Evolutionary conservation across 805 yeast genomes (phyloP).

Genomic region (Candida xiaguanensis): DNA sequence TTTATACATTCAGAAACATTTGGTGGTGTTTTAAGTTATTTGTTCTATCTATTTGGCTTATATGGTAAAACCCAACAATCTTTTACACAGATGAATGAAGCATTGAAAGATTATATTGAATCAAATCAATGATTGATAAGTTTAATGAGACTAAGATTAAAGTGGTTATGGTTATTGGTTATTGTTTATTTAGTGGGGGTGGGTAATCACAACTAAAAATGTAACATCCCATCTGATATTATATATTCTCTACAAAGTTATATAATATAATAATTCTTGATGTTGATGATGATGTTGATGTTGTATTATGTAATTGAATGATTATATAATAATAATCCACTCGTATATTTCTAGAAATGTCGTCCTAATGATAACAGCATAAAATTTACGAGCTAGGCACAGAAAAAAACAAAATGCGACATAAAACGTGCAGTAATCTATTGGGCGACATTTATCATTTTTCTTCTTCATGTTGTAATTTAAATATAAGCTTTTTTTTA

Average conservation of each 20-base stretch:
- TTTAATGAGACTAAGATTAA: too few relatives aligned
- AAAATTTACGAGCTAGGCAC: background rate
- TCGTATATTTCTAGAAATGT: background rate
- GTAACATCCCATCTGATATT: background rate
- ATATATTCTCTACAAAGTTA: too few relatives aligned
- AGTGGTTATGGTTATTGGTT: too few relatives aligned
- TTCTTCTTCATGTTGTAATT: too few relatives aligned
- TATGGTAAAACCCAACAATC: conserved; percentile 8
- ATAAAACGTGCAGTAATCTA: conserved; percentile 3
- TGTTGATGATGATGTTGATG: too few relatives aligned
- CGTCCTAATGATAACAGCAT: background rate
- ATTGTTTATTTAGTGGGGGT: too few relatives aligned
- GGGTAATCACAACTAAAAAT: too few relatives aligned
- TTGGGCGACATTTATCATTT: conserved; percentile 2
- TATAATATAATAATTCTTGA: too few relatives aligned
- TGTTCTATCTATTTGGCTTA: conserved; percentile 9
- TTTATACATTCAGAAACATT: conserved; percentile 13
- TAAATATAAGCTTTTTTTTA: too few relatives aligned
- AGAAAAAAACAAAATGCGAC: conserved; percentile 2
- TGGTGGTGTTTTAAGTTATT: conserved; percentile 10
- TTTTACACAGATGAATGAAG: conserved; percentile 11
- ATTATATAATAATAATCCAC: too few relatives aligned
- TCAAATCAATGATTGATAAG: background rate
- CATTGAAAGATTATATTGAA: conserved; percentile 14
- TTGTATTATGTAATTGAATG: background rate